Evolutionary conservation across 306 rosid species (phyloP), one percentile per base, ranked within the genome.

Genomic region (Sindora glabra): DNA sequence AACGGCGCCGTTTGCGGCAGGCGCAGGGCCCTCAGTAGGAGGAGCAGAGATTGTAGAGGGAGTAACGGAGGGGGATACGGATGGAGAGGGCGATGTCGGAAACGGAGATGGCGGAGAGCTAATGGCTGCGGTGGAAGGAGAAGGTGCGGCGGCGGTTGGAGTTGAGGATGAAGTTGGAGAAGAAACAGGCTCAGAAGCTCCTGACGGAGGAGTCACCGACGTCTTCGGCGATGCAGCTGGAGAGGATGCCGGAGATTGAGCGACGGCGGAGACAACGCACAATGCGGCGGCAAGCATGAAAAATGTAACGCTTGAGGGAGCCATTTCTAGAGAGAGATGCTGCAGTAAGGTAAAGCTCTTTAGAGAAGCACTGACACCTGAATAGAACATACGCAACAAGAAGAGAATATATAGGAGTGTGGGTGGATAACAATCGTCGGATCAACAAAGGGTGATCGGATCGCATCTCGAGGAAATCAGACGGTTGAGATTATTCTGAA

Each of bases 181-280:
- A 1, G 38, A 33, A 5, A 33, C 38, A 1, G 38, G 38, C 10
- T 8, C 38, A 6, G 7, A 6, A 1, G 7, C 38, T 33, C 11
- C 38, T 5, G 38, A 12, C 1, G 38, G 38, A n/a, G 26, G 70
- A 15, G 55, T 13, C 21, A 2, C 19, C 2, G 74, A 70, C 45
- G 23, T 61, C 3, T 30, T 38, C 10, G 74, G 70, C 11, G 70
- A 50, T 3, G 50, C 26, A 10, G 70, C 61, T 15, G 70, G 74
- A 42, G 74, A 69, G 1, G 46, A 6, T 4, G 63, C 15, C 25
- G 75, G 70, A 23, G 76, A 46, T 10, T 54, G 70, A 25, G 70
- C 76, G 2, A 25, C 0, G 9, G 65, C 3, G 3, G 29, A 17
- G 65, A 34, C 41, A 2, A 62, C 42, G 11, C 50, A 22, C 19